phyloP scores from a whole-genome alignment of 1,139 yeast species.

The Sugiyamaella novakii region DNA sequence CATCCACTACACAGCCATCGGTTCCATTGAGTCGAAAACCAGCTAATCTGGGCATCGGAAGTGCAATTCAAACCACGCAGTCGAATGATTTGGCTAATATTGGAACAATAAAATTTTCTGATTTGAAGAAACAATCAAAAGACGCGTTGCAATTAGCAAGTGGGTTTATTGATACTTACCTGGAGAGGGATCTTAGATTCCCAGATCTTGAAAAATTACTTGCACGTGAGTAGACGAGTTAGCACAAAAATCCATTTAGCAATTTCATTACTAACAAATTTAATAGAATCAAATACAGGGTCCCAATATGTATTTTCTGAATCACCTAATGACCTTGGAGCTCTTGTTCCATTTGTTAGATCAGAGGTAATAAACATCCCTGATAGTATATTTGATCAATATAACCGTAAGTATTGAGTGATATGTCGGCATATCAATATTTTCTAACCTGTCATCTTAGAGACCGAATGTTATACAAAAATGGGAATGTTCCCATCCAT shows the following conservation, averaged over 20 bases:
- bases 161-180: slow-evolving; percentile 40
- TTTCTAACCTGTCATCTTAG: slow-evolving; percentile 33
- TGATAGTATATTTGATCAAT: slow-evolving; percentile 77
- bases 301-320: slow-evolving; percentile 17
- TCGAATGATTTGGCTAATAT: slow-evolving; percentile 21
- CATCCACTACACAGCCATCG: slow-evolving; percentile 2
- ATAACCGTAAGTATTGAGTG: too few species aligned
- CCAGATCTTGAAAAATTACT: slow-evolving; percentile 45
- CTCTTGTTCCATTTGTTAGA: slow-evolving; percentile 77
- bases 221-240: slow-evolving; percentile 32
- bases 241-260: background rate
- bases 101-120: slow-evolving; percentile 29
- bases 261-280: slow-evolving; percentile 2
- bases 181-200: slow-evolving; percentile 42
- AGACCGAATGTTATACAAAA: slow-evolving; percentile 66
- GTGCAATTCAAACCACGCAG: slow-evolving; percentile 7
- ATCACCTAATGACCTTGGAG: slow-evolving; percentile 33
- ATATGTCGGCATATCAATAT: too few species aligned
- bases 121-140: slow-evolving; percentile 27
- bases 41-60: slow-evolving; percentile 10
- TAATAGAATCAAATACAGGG: slow-evolving; percentile 9
- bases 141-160: slow-evolving; percentile 42
- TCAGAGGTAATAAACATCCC: slow-evolving; percentile 73
- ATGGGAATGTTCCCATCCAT: slow-evolving; percentile 86
- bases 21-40: slow-evolving; percentile 4